Evolutionary conservation across 805 yeast species (phyloP).

Genomic region (Barnettozyma californica): DNA sequence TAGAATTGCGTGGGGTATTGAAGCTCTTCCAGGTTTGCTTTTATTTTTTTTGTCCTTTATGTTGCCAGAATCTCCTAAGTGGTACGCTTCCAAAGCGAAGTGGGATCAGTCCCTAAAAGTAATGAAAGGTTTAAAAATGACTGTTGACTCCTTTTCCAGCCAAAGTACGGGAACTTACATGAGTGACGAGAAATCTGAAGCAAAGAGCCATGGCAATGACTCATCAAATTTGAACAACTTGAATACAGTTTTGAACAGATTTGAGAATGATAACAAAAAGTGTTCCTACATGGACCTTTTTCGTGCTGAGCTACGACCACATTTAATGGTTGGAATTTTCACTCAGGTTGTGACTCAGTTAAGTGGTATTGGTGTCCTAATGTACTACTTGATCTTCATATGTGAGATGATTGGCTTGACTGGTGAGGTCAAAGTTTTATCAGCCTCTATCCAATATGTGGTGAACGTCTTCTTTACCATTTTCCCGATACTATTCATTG

Average conservation of each 20-base stretch:
- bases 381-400: constrained; percentile 40
- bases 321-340: constrained; percentile 32
- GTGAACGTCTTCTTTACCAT: constrained; percentile 37
- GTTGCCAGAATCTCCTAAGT: constrained; percentile 57
- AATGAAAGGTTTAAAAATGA: constrained; percentile 16
- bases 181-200: background rate
- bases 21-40: constrained; percentile 47
- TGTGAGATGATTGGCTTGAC: constrained; percentile 44
- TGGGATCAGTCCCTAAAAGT: constrained; percentile 35
- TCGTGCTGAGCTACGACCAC: constrained; percentile 28
- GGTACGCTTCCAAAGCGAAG: constrained; percentile 38
- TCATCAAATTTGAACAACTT: constrained; percentile 21
- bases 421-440: constrained; percentile 28
- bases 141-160: constrained; percentile 6
- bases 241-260: constrained; percentile 14
- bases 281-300: constrained; percentile 32
- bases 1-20: constrained; percentile 61
- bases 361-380: constrained; percentile 39
- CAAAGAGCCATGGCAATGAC: background rate
- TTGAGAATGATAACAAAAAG: constrained; percentile 24
- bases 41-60: constrained; percentile 33
- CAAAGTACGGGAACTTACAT: constrained; percentile 4
- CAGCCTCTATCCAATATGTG: constrained; percentile 37
- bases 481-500: constrained; percentile 39
- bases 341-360: constrained; percentile 40